Evolutionary conservation across 2,329 filamentous ascomycete genomes (phyloP), one percentile per base, ranked within the genome.

Genomic region (Fusarium sublunatum): DNA sequence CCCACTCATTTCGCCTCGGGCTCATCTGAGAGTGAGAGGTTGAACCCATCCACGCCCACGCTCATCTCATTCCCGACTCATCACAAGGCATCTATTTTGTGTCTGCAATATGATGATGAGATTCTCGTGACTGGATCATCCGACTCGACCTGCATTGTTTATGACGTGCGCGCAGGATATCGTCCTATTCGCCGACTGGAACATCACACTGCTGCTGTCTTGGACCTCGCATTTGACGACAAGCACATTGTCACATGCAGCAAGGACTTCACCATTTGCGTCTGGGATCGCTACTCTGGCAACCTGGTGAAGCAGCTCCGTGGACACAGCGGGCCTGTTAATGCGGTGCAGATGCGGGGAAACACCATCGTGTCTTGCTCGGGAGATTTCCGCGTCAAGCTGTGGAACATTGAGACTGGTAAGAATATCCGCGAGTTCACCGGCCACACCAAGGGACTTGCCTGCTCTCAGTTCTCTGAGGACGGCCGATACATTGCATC

Each of bases 101-200:
- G 95, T 75, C 83, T 99, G 45, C 93, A 97, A 73, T 99, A 96
- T 75, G 95, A 99, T 72, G 88, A 95, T 47, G 84, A 91, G 42
- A 96, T 97, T 63, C 88, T 99, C 70, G 93, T 97, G 13, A 98
- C 95, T 4, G 95, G 95, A 46, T 97, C 93, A 7, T 97, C 93
- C 1, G 95, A 99, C 76, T 88, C 88, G 47, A 92, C 89, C 28
- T 96, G 93, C 77, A 96, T 99, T 61, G 85, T 99, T 22, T 96
- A 96, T 86, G 89, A 93, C 69, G 87, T 97, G 69, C 87, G 88
- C 64, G 86, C 86, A 22, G 85, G 91, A 34, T 97, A 94, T 75
- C 83, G 86, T 56, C 93, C 95, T 0, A 87, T 97, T 58, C 88
- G 86, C 45, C 90, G 92, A 29, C 87, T 99, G 12, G 79, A 81